phyloP scores from a whole-genome alignment of 495 filamentous ascomycete genomes.

The Pyrenula massariospora region DNA sequence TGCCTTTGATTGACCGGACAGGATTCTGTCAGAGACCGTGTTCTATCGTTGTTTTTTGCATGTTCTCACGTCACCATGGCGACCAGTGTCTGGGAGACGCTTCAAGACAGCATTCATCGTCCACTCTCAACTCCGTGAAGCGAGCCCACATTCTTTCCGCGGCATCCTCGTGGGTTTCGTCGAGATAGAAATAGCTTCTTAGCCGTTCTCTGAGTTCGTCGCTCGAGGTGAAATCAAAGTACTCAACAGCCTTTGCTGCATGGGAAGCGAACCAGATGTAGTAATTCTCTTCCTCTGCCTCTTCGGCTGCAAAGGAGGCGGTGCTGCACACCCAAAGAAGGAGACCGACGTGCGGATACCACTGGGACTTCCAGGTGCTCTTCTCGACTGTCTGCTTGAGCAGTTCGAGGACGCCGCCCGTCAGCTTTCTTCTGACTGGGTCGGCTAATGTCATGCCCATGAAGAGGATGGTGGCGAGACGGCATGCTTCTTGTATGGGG shows the following conservation, averaged over 20 bases:
- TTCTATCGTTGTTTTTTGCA: no score
- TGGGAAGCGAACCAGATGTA: not conserved
- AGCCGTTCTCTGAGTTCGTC: not conserved
- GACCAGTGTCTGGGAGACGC: no score
- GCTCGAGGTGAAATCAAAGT: not conserved
- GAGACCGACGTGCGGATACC: not conserved
- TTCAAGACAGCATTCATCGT: no score
- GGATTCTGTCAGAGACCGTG: no score
- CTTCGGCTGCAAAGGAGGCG: not conserved
- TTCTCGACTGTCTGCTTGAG: not conserved
- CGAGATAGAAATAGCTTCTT: not conserved
- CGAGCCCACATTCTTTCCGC: not conserved
- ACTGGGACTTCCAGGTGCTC: not conserved
- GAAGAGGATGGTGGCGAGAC: not conserved
- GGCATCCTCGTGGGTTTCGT: not conserved
- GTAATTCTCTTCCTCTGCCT: not conserved
- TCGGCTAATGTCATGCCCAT: not conserved
- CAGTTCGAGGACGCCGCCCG: not conserved
- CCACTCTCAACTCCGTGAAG: no score
- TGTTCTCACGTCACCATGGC: no score
- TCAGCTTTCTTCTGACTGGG: not conserved
- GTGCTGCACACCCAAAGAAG: not conserved
- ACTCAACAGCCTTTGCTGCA: not conserved
- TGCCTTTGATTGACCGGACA: no score
- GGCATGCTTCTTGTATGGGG: not conserved